phyloP scores from a whole-genome alignment of 2,329 filamentous ascomycete species.

The Cladosporium oxysporum region DNA sequence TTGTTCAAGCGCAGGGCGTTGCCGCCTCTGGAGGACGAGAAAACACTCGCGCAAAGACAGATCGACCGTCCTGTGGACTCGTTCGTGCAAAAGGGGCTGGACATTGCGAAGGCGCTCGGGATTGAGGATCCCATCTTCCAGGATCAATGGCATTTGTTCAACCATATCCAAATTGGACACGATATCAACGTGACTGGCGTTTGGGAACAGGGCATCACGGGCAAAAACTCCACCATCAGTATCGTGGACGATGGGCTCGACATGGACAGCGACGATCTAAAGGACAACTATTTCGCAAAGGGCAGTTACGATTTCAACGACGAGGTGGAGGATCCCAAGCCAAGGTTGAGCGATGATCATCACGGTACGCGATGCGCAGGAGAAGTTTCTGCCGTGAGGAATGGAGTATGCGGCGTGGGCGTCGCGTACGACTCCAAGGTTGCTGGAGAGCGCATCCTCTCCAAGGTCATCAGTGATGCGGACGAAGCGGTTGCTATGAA shows the following conservation, averaged over 20 bases:
- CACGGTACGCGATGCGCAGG: constrained; percentile 95
- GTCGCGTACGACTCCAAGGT: constrained; percentile 91
- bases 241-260: constrained; percentile 96
- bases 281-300: constrained; percentile 87
- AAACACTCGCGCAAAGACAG: constrained; percentile 19
- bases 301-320: constrained; percentile 98
- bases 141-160: constrained; percentile 95
- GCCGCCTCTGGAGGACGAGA: constrained; percentile 30
- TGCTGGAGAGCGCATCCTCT: constrained; percentile 88
- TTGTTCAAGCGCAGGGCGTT: constrained; percentile 59
- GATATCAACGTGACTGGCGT: constrained; percentile 96
- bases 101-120: constrained; percentile 65
- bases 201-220: constrained; percentile 89
- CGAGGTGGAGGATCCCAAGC: constrained; percentile 72
- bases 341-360: constrained; percentile 78
- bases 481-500: constrained; percentile 93
- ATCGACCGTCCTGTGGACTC: constrained; percentile 33
- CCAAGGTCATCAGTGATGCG: constrained; percentile 83
- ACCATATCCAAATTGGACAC: constrained; percentile 76
- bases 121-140: constrained; percentile 90
- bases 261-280: constrained; percentile 90
- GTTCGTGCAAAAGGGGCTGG: constrained; percentile 59
- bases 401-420: constrained; percentile 92
- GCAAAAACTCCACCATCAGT: constrained; percentile 83
- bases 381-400: constrained; percentile 88